Conservation (phyloP, 257 asterid genomes). For the Thymus quinquecostatus region DNA sequence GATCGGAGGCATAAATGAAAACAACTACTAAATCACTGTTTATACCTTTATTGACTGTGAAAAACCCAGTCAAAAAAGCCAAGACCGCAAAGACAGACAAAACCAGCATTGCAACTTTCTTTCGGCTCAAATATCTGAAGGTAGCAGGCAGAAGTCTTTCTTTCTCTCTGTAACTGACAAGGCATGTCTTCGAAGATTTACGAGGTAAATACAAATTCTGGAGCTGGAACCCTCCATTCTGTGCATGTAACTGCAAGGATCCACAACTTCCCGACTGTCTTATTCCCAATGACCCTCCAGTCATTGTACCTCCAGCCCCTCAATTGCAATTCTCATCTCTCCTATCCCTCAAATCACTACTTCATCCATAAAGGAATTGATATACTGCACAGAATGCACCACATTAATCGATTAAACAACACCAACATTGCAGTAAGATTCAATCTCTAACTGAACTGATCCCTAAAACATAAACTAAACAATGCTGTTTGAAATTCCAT, state of each 20-base stretch:
- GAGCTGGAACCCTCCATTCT: constrained; percentile 64
- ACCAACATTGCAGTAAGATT: constrained; percentile 13
- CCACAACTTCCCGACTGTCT: constrained; percentile 77
- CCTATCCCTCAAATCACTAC: constrained; percentile 49
- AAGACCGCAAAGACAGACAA: constrained; percentile 59
- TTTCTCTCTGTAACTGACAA: constrained; percentile 65
- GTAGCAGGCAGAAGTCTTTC: constrained; percentile 52
- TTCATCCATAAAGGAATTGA: constrained; percentile 51
- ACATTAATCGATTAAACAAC: constrained; percentile 10
- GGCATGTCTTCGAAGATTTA: constrained; percentile 64
- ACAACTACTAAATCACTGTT: constrained; percentile 20
- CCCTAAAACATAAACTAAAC: constrained; percentile 22
- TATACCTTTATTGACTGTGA: constrained; percentile 69
- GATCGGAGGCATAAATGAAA: not conserved
- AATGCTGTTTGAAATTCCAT: constrained; percentile 21
- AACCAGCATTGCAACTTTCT: constrained; percentile 78
- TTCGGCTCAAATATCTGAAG: constrained; percentile 65
- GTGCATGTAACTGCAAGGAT: constrained; percentile 68
- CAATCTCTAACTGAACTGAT: constrained; percentile 5
- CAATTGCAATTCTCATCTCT: constrained; percentile 66
- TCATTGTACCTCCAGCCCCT: constrained; percentile 81
- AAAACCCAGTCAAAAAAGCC: constrained; percentile 67
- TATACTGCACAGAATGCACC: constrained; percentile 35
- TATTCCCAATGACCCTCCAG: constrained; percentile 78
- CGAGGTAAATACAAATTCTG: constrained; percentile 51